Evolutionary conservation across 2,329 filamentous ascomycete genomes (phyloP).

Genomic region (Fonsecaea pugnacius): DNA sequence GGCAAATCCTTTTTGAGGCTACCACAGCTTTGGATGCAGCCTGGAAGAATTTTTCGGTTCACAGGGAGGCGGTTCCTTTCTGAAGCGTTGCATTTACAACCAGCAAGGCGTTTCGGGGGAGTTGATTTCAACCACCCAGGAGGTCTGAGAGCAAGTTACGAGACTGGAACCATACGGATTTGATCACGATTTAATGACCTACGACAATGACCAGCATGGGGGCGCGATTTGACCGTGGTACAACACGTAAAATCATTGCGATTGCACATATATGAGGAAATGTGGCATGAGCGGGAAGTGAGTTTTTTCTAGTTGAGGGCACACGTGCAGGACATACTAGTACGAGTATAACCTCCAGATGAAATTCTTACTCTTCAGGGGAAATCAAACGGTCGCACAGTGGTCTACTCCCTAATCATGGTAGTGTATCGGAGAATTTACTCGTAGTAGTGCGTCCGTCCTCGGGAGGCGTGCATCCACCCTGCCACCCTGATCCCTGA

Average conservation of each 20-base stretch:
- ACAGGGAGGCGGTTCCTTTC: constrained; percentile 34
- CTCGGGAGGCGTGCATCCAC: neutral
- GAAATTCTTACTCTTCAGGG: neutral
- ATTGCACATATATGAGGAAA: neutral
- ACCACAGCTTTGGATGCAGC: constrained; percentile 32
- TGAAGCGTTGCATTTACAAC: constrained; percentile 23
- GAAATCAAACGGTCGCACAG: neutral
- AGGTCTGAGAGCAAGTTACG: neutral
- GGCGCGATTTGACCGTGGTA: neutral
- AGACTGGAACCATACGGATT: neutral
- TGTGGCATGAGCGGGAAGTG: neutral
- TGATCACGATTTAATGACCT: constrained; percentile 16
- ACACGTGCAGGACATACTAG: neutral
- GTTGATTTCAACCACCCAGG: neutral
- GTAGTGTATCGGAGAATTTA: constrained; percentile 12
- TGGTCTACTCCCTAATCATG: neutral
- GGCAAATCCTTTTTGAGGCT: constrained; percentile 34
- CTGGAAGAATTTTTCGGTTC: constrained; percentile 34
- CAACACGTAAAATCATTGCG: neutral
- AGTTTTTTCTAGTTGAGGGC: too few relatives aligned
- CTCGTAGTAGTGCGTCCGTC: neutral
- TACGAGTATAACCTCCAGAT: neutral
- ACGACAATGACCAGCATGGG: constrained; percentile 4
- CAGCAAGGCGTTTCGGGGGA: constrained; percentile 20
- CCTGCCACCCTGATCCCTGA: constrained; percentile 18